Conservation (phyloP, 164 flowering plant species). For the Cinnamomum chago region DNA sequence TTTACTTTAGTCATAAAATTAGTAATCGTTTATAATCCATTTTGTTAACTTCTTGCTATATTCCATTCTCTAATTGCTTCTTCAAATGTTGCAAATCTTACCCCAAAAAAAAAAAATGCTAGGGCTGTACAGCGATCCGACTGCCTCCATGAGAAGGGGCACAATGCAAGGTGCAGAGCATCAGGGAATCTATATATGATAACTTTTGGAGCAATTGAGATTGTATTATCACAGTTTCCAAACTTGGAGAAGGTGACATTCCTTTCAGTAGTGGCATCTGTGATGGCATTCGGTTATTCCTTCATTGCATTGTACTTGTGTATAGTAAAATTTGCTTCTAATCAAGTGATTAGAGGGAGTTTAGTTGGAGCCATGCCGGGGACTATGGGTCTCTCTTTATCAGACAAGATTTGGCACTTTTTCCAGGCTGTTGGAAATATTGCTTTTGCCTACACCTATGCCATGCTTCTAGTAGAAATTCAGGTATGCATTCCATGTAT, state of each 20-base stretch:
- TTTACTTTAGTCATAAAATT: no score
- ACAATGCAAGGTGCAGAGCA: conserved; percentile 16
- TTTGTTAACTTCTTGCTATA: neutral
- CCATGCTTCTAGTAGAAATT: conserved; percentile 36
- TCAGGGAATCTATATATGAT: conserved; percentile 28
- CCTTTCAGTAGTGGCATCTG: conserved; percentile 35
- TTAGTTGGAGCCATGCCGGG: conserved; percentile 17
- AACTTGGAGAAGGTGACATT: conserved; percentile 37
- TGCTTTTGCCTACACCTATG: conserved; percentile 40
- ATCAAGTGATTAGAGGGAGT: conserved; percentile 27
- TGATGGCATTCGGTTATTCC: conserved; percentile 32
- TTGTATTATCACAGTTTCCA: conserved; percentile 34
- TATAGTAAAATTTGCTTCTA: conserved; percentile 15
- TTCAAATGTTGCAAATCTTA: neutral
- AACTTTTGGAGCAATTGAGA: conserved; percentile 28
- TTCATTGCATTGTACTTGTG: conserved; percentile 24
- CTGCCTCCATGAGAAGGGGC: conserved; percentile 33
- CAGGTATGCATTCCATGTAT: conserved; percentile 22
- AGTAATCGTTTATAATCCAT: neutral
- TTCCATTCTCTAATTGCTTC: neutral
- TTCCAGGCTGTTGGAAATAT: conserved; percentile 44
- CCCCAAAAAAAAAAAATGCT: neutral
- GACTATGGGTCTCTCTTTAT: conserved; percentile 9
- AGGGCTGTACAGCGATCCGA: conserved; percentile 27
- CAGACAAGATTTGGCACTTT: conserved; percentile 26